Conservation (phyloP, 768 basidiomycete species). For the Tylopilus balloui region DNA sequence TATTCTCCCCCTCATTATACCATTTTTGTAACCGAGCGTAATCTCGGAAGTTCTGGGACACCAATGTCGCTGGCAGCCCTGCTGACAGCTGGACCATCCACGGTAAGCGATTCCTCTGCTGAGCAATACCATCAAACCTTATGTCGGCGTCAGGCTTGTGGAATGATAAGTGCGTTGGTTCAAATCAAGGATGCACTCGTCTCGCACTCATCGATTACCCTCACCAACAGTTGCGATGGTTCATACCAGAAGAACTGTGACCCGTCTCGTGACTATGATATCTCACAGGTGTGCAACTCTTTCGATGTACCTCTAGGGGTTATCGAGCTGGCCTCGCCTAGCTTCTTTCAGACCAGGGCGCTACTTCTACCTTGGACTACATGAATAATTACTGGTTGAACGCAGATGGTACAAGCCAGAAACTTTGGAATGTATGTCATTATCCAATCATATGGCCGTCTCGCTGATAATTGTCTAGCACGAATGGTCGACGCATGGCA, state of each 20-base stretch:
- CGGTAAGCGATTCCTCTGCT: constrained; percentile 38
- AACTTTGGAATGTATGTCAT: constrained; percentile 61
- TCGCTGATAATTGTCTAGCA: constrained; percentile 39
- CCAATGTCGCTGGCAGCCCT: constrained; percentile 58
- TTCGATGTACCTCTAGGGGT: not conserved
- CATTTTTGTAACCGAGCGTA: not conserved
- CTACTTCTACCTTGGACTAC: constrained; percentile 52
- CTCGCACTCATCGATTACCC: not conserved
- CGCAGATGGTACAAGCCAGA: constrained; percentile 51
- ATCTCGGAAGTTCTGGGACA: constrained; percentile 63
- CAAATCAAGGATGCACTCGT: not conserved
- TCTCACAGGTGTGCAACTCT: constrained; percentile 33
- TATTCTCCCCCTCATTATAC: constrained; percentile 11
- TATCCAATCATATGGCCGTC: not conserved
- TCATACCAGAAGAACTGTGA: constrained; percentile 36
- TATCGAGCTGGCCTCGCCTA: constrained; percentile 22
- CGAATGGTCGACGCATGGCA: constrained; percentile 71
- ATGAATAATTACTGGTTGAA: constrained; percentile 66
- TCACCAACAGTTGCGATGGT: constrained; percentile 48
- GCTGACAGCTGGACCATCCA: constrained; percentile 70
- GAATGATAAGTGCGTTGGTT: constrained; percentile 52
- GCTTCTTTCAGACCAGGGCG: constrained; percentile 57
- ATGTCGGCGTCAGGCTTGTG: constrained; percentile 47
- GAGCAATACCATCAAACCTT: not conserved
- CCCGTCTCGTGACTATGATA: constrained; percentile 42